A percentile compares a stretch with the other conserved stretches of the same genome.
Conservation (phyloP, 2,329 filamentous ascomycete species). For the Fusarium stilboides region DNA sequence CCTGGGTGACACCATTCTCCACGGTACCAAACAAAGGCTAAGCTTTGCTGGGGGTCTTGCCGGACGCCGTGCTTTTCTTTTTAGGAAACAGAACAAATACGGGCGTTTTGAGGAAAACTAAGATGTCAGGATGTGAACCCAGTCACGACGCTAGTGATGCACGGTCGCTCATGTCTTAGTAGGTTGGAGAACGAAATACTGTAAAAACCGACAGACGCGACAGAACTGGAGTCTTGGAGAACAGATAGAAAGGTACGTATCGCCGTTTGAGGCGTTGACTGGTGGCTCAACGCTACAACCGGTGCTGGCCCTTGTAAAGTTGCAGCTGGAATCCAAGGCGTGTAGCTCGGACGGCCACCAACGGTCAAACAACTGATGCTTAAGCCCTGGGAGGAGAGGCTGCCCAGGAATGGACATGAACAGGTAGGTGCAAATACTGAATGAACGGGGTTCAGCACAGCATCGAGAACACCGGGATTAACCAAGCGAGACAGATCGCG, state of each 20-base stretch:
- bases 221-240: not conserved
- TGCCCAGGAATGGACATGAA: conserved; percentile 16
- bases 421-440: conserved; percentile 31
- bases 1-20: conserved; percentile 44
- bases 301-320: conserved; percentile 10
- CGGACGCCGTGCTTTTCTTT: conserved; percentile 38
- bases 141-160: conserved; percentile 43
- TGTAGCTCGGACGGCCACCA: conserved; percentile 13
- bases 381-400: conserved; percentile 3
- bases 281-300: conserved; percentile 18
- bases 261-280: conserved; percentile 17
- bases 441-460: conserved; percentile 23
- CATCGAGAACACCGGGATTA: conserved; percentile 24
- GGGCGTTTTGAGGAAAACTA: conserved; percentile 40
- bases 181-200: conserved; percentile 27
- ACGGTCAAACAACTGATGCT: conserved; percentile 12
- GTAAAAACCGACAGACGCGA: conserved; percentile 36
- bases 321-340: conserved; percentile 8
- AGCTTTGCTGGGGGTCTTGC: conserved; percentile 44
- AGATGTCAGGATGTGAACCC: conserved; percentile 25
- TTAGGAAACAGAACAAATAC: conserved; percentile 32
- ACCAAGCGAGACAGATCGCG: conserved; percentile 34
- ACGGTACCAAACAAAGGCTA: conserved; percentile 41
- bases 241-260: conserved; percentile 12
- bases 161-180: conserved; percentile 22